Evolutionary conservation across 495 filamentous ascomycete species (phyloP).

Genomic region (Oleoguttula mirabilis): DNA sequence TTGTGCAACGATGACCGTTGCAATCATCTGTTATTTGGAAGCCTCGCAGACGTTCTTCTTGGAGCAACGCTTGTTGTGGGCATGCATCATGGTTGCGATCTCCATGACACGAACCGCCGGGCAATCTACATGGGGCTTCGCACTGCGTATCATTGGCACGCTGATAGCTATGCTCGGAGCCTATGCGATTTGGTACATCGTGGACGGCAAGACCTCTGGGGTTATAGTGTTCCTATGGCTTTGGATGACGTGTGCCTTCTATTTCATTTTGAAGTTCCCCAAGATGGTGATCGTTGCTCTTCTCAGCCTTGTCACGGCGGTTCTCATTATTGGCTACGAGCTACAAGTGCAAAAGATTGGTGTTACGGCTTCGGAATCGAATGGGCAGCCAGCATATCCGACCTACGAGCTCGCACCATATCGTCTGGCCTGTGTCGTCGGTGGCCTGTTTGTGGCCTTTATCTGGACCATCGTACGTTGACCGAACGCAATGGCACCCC

Average conservation of each 20-base stretch:
- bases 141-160: constrained; percentile 56
- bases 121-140: constrained; percentile 32
- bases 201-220: constrained; percentile 48
- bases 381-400: constrained; percentile 59
- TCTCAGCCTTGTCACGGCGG: constrained; percentile 56
- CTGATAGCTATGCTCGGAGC: constrained; percentile 52
- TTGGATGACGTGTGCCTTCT: constrained; percentile 52
- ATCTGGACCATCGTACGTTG: constrained; percentile 62
- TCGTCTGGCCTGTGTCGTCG: constrained; percentile 58
- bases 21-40: constrained; percentile 52
- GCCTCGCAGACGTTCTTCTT: constrained; percentile 58
- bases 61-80: constrained; percentile 68
- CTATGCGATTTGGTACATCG: constrained; percentile 68
- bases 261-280: constrained; percentile 51
- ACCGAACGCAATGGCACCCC: too few relatives aligned
- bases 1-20: constrained; percentile 67
- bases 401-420: constrained; percentile 63
- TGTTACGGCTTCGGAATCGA: constrained; percentile 41
- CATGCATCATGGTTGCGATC: constrained; percentile 53
- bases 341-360: constrained; percentile 49
- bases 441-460: constrained; percentile 62
- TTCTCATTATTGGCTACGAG: constrained; percentile 68
- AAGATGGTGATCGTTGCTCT: constrained; percentile 49
- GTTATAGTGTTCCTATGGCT: constrained; percentile 59
- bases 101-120: constrained; percentile 10